Conservation (phyloP, 2,329 filamentous ascomycete genomes). For the Aspergillus amoenus region DNA sequence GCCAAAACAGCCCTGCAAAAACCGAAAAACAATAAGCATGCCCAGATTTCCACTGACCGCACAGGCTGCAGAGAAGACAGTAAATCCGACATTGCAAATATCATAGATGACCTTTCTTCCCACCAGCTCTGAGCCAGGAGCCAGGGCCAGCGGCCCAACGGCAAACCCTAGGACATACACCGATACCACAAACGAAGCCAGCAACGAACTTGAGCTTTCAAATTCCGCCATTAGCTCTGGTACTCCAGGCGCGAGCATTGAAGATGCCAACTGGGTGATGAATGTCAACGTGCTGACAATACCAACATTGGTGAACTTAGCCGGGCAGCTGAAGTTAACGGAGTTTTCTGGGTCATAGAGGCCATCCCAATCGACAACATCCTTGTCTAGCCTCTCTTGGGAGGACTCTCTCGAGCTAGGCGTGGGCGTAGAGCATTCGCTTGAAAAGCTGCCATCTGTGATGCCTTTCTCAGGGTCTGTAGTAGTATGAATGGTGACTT, state of each 20-base stretch:
- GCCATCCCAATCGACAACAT: constrained; percentile 13
- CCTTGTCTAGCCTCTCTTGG: background rate
- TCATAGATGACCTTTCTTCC: constrained; percentile 60
- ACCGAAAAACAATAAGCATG: constrained; percentile 60
- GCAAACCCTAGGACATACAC: constrained; percentile 61
- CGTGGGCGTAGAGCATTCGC: background rate
- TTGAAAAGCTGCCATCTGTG: background rate
- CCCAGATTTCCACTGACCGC: constrained; percentile 57
- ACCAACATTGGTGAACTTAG: background rate
- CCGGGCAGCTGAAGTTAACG: constrained; percentile 21
- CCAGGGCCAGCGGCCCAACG: constrained; percentile 58
- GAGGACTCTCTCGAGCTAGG: background rate
- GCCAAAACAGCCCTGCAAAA: constrained; percentile 63
- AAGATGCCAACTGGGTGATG: constrained; percentile 21
- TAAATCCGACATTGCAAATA: constrained; percentile 59
- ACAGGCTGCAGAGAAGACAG: constrained; percentile 63
- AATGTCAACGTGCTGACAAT: constrained; percentile 5
- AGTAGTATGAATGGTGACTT: background rate
- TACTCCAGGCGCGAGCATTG: constrained; percentile 38
- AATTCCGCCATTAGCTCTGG: constrained; percentile 18
- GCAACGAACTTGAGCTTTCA: constrained; percentile 3
- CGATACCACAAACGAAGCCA: constrained; percentile 46
- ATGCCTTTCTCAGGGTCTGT: background rate
- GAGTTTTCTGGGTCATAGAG: constrained; percentile 30
- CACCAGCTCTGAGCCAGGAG: constrained; percentile 64